Evolutionary conservation across 2,329 filamentous ascomycete genomes (phyloP).

Genomic region (Furcasterigmium furcatum): DNA sequence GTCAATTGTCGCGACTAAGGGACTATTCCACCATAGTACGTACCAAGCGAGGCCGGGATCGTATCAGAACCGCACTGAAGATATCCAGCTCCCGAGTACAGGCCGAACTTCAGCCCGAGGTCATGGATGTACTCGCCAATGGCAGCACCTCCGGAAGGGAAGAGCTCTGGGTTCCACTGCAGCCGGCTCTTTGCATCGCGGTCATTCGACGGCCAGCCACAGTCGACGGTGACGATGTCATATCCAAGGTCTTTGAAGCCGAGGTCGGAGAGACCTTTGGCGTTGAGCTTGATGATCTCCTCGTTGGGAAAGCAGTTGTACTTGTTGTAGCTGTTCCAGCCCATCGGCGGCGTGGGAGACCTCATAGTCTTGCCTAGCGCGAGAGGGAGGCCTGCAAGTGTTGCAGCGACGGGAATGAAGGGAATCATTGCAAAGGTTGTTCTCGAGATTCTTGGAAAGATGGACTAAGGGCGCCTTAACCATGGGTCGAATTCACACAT

Average conservation of each 20-base stretch:
- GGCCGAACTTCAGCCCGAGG: constrained; percentile 45
- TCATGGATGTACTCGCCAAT: constrained; percentile 46
- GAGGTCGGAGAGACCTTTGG: constrained; percentile 48
- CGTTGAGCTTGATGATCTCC: constrained; percentile 45
- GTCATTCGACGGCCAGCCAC: constrained; percentile 47
- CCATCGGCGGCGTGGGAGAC: constrained; percentile 37
- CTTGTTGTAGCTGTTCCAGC: constrained; percentile 60
- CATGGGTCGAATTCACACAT: too few relatives aligned
- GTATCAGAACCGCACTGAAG: constrained; percentile 38
- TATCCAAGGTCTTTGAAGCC: constrained; percentile 53
- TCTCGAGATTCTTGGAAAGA: too few relatives aligned
- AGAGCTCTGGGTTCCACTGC: constrained; percentile 45
- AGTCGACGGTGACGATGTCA: constrained; percentile 53
- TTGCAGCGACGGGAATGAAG: not conserved
- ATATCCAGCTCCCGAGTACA: constrained; percentile 50
- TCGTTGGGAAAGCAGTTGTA: constrained; percentile 48
- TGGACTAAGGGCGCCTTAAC: too few relatives aligned
- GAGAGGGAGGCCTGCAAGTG: not conserved
- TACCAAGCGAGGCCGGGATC: constrained; percentile 40
- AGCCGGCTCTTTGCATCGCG: constrained; percentile 39
- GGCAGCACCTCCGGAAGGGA: constrained; percentile 46
- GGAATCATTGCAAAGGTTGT: too few relatives aligned
- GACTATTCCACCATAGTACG: too few relatives aligned
- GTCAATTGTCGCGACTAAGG: too few relatives aligned
- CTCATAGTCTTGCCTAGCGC: constrained; percentile 9